Base-by-base conservation (phyloP, 768 basidiomycete genomes). In the Pulveroboletus ravenelii region DNA sequence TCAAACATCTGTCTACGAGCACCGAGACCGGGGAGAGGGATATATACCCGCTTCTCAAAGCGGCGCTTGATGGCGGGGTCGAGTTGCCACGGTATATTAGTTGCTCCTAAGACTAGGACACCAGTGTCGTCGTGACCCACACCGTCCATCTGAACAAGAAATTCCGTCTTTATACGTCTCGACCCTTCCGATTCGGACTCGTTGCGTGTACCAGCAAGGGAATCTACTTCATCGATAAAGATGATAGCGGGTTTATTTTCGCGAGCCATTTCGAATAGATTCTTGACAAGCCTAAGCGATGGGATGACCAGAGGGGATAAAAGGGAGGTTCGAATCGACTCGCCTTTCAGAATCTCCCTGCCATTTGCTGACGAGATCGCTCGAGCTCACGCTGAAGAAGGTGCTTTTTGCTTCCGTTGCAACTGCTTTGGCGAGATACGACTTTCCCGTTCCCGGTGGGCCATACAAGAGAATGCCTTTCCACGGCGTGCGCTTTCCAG, bases 381-480 rank as follows among this genome's bases (percentile, higher is more conserved):
- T 86, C 20, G 90, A 93, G 62, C 89, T 92, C 53, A 99, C 93
- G 57, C 87, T 91, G 74, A 95, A 98, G 78, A 99, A 99, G 9
- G 95, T 97, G 69, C 93, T 93, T 74, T 98, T 97, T 47, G 96
- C 93, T 70, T 99, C 96, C 13, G 96, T 99, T 15, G 96, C 96
- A 20, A 99, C 96, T 0, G 96, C 96, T 69, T 99, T 99, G 3
- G 96, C 96, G 38, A 99, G 79, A 66, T 86, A 98, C 38, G 86
- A 89, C 73, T 99, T 99, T 13, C 96, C 96, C 10, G 96, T 98
- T 3, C 96, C 96, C 0, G 96, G 96, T 15, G 96, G 96, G 0
- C 96, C 96, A 63, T 99, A 99, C 4, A 99, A 75, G 49, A 99
- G 71, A 46, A 99, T 98, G 7, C 96, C 96, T 42, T 78, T 79